Conservation (phyloP, 192 early-diverging fungal genomes). For the Gryganskiella cystojenkinii region DNA sequence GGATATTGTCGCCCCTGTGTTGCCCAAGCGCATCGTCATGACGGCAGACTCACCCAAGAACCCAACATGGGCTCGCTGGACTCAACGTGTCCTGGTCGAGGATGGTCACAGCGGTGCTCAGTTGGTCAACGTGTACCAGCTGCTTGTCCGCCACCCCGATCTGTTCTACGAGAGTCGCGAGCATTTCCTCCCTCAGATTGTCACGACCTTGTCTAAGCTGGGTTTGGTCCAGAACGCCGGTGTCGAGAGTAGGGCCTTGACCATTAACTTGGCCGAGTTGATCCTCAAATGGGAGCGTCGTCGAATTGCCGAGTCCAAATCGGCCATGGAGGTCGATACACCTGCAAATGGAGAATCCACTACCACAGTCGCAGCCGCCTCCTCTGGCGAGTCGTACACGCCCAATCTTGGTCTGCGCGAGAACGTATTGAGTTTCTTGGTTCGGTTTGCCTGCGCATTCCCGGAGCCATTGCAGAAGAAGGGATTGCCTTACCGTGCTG, state of each 20-base stretch:
- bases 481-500: constrained; percentile 65
- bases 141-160: constrained; percentile 88
- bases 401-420: constrained; percentile 64
- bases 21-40: constrained; percentile 83
- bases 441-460: constrained; percentile 72
- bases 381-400: constrained; percentile 54
- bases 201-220: constrained; percentile 86
- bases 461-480: constrained; percentile 61
- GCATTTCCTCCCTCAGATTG: constrained; percentile 92
- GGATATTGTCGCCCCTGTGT: constrained; percentile 91
- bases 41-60: constrained; percentile 55
- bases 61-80: constrained; percentile 90
- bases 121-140: constrained; percentile 91
- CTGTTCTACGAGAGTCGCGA: constrained; percentile 91
- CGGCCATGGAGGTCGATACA: constrained; percentile 45
- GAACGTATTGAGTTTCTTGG: constrained; percentile 67
- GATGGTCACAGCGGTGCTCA: constrained; percentile 93
- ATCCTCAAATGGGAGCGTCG: constrained; percentile 91
- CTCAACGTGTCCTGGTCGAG: constrained; percentile 89
- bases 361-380: constrained; percentile 22
- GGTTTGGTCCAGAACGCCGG: constrained; percentile 88
- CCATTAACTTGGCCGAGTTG: constrained; percentile 91
- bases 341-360: constrained; percentile 27
- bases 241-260: constrained; percentile 84
- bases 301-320: constrained; percentile 58